Conservation (phyloP, 306 rosid species). For the Rosa rugosa region DNA sequence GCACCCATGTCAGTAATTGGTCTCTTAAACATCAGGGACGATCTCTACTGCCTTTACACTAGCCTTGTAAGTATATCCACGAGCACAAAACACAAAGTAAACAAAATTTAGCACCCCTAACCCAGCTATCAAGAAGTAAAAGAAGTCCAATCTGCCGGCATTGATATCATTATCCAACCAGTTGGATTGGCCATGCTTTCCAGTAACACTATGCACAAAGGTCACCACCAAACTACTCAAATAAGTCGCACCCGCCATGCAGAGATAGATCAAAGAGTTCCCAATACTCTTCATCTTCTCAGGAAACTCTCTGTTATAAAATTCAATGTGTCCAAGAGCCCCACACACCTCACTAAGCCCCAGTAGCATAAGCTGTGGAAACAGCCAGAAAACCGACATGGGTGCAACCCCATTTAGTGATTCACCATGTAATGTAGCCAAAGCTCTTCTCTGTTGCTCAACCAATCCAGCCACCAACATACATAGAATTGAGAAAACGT, state of each 20-base stretch:
- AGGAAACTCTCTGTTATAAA: conserved; percentile 54
- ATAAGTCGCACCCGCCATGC: conserved; percentile 32
- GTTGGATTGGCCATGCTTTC: conserved; percentile 32
- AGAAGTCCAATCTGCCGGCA: conserved; percentile 45
- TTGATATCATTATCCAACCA: conserved; percentile 53
- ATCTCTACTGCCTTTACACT: background rate
- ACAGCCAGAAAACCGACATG: conserved; percentile 52
- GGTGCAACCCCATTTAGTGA: conserved; percentile 22
- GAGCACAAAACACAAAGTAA: conserved; percentile 32
- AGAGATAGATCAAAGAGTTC: conserved; percentile 34
- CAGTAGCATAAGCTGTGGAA: conserved; percentile 40
- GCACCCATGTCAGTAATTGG: background rate
- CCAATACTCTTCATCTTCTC: conserved; percentile 45
- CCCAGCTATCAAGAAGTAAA: conserved; percentile 38
- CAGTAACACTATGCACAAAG: conserved; percentile 31
- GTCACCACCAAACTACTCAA: conserved; percentile 29
- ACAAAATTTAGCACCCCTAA: conserved; percentile 27
- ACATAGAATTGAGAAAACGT: conserved; percentile 44
- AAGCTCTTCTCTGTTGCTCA: conserved; percentile 50
- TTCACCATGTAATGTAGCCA: conserved; percentile 10
- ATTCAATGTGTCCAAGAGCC: conserved; percentile 44
- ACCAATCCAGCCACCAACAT: conserved; percentile 61
- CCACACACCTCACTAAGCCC: conserved; percentile 34
- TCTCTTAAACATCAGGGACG: background rate
- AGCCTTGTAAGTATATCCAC: conserved; percentile 31